Evolutionary conservation across 2,329 filamentous ascomycete genomes (phyloP), one percentile per base, ranked within the genome.

Genomic region (Dichotomopilus funicola): DNA sequence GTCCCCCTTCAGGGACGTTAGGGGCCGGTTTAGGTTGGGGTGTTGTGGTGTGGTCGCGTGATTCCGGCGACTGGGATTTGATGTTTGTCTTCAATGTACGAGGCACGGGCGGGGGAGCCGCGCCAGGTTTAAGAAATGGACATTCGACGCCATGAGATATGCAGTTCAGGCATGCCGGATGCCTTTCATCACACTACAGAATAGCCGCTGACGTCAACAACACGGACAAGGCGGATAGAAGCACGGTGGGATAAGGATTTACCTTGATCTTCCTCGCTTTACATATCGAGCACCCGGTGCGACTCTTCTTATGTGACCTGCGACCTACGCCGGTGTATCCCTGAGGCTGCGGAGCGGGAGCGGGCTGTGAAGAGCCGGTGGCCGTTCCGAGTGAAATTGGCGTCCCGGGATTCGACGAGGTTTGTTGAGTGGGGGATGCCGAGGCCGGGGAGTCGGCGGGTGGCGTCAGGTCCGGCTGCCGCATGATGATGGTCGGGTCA

Each of bases 211-310:
- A 12, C 46, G 10, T 5, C 6, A 3, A 34, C 6, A 9, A 49
- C 4, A 33, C 27, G 11, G 19, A 27, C 19, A 27, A 27, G 6
- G 34, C 1, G 19, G 13, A 35, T 12, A 1, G 36, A 2, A 11
- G 48, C n/a, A 44, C 12, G 31, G 41, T 12, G 6, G 5, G 37
- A 5, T 7, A 58, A 12, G 51, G 12, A 47, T 55, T 51, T 35
- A 71, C 71, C 68, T 74, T 74, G 49, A 74, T 71, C 62, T 74
- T 74, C 36, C 72, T 66, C 7, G 62, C 53, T 55, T 74, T 74
- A 57, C 72, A 74, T 1, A 64, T 70, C 34, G 65, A 56, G 56
- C 72, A 74, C 1, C 71, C 72, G 1, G 69, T 73, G 48, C 71
- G 65, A 38, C 70, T 70, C 64, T 73, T 73, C 37, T 54, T 60